phyloP scores from a whole-genome alignment of 2,329 filamentous ascomycete species.

The Phoma sp. region DNA sequence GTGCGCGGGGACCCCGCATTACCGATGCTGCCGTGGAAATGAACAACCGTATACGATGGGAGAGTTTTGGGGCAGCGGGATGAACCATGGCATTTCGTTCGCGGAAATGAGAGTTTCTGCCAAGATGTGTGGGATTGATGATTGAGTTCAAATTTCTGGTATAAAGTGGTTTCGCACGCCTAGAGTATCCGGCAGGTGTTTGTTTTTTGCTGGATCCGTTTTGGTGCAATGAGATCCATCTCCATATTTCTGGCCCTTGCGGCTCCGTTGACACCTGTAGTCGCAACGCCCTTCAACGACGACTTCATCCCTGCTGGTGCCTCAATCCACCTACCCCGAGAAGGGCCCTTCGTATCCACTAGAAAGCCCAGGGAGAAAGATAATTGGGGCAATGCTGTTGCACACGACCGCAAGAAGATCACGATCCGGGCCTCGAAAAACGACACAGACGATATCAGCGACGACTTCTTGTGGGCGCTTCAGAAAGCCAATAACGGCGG shows the following conservation, averaged over 20 bases:
- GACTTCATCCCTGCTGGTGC: conserved; percentile 26
- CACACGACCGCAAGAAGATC: conserved; percentile 53
- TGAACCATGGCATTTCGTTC: conserved; percentile 15
- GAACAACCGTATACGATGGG: conserved; percentile 5
- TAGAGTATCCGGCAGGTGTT: not conserved
- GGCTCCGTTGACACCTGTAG: conserved; percentile 20
- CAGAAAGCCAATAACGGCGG: conserved; percentile 65
- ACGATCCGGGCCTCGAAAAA: conserved; percentile 60
- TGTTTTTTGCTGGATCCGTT: not conserved
- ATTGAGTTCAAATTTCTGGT: not conserved
- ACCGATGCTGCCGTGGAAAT: conserved; percentile 18
- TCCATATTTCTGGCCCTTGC: conserved; percentile 21
- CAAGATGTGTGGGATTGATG: not conserved
- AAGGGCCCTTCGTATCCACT: conserved; percentile 5
- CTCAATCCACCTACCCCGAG: conserved; percentile 5
- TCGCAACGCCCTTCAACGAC: conserved; percentile 18
- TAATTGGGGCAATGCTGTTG: conserved; percentile 39
- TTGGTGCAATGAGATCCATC: conserved; percentile 28
- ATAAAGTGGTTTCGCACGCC: not conserved
- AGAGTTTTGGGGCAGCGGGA: conserved; percentile 13
- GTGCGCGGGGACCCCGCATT: conserved; percentile 25
- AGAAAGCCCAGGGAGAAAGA: conserved; percentile 27
- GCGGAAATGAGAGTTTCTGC: not conserved
- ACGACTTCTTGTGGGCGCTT: conserved; percentile 61
- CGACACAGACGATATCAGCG: conserved; percentile 63